A percentile compares a stretch with the other conserved stretches of the same genome.
Conservation (phyloP, 108 stramenopile genomes). For the Tribonema minus region DNA sequence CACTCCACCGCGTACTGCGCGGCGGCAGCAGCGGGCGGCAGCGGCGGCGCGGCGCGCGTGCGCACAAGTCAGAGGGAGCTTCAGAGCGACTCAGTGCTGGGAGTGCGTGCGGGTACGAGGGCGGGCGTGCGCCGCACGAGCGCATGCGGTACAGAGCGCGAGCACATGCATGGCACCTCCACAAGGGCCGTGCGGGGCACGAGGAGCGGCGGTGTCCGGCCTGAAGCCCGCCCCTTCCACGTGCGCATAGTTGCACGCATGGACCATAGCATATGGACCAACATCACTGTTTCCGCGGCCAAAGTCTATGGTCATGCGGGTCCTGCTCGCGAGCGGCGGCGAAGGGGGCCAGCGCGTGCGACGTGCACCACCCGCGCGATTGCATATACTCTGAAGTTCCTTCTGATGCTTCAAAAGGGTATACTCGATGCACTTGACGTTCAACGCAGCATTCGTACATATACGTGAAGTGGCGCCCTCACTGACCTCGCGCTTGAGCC, state of each 20-base stretch:
- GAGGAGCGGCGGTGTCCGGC: not conserved
- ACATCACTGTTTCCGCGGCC: not conserved
- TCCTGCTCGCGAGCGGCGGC: not conserved
- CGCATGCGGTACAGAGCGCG: not conserved
- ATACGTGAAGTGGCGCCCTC: not conserved
- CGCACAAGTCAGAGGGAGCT: no score
- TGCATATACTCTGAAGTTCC: not conserved
- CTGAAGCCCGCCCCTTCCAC: no score
- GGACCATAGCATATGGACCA: not conserved
- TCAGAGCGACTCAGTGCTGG: no score
- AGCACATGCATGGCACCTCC: not conserved
- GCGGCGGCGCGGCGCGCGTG: no score
- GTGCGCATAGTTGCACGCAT: no score
- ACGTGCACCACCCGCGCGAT: not conserved
- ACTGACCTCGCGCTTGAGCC: slow-evolving; percentile 65
- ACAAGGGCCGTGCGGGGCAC: not conserved
- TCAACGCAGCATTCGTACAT: no score
- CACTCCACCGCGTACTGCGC: slow-evolving; percentile 91
- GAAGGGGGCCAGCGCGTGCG: not conserved
- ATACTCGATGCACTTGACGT: no score
- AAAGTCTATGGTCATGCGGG: not conserved
- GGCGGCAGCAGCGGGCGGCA: slow-evolving; percentile 12
- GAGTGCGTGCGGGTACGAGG: not conserved
- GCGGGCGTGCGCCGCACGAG: not conserved
- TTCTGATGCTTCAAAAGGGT: no score